Evolutionary conservation across 352 stramenopile species (phyloP), one percentile per base, ranked within the genome.

Genomic region (Phytophthora palmivora): DNA sequence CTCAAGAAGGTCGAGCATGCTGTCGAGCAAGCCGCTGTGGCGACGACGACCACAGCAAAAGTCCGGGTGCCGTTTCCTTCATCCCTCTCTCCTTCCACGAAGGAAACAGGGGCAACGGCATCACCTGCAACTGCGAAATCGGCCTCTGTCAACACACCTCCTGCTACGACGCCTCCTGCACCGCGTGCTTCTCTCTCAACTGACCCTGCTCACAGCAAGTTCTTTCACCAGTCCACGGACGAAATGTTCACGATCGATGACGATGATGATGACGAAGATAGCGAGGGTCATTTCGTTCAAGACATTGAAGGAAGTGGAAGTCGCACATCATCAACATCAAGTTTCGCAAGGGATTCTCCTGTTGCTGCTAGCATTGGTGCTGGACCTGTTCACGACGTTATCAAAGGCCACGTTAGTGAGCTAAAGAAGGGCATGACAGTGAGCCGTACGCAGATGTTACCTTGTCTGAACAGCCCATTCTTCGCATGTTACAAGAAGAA

Each of bases 401-500:
- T 74, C 45, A 88, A 83, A 44, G 80, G 74, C 26, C 54, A 76
- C 7, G 69, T 89, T 6, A 47, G 63, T 8, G 61, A 76, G 6
- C 66, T 94, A 10, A 74, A 49, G 52, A 94, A 92, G 63, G 82
- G 84, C 8, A 89, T 89, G 72, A 78, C 64, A 0, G 69, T 95
- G 6, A 91, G 82, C 28, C 84, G 85, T 44, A 63, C 67, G 26
- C 80, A 92, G 46, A 88, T 92, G 80, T 65, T 87, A 41, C 77
- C 82, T 22, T 87, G 82, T 49, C 79, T 86, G 19, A 81, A 76
- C 22, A 90, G 74, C 22, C 79, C 83, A 32, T 91, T 95, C 70
- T 95, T 94, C 70, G 88, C 82, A 2, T 87, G 78, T 15, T 95
- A 93, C 78, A 95, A 94, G 67, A 95, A 95, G 67, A 94, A 93